Conservation (phyloP, 768 basidiomycete genomes). For the Suillus sp. region DNA sequence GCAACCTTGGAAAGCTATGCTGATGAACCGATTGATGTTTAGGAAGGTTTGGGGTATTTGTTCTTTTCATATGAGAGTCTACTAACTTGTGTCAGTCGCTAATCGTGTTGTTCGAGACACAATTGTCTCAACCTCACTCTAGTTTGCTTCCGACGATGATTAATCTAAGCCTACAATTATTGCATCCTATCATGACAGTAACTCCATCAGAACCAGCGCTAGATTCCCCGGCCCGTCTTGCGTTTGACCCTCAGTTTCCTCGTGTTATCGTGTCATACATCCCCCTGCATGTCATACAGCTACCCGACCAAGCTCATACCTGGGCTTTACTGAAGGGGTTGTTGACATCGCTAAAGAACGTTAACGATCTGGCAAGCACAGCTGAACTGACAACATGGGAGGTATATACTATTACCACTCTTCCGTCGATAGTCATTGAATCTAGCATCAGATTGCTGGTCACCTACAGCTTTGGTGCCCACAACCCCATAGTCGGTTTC, state of each 20-base stretch:
- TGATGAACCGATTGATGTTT: conserved; percentile 3
- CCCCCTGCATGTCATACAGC: conserved; percentile 61
- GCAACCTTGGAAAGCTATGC: conserved; percentile 4
- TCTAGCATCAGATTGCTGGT: conserved; percentile 46
- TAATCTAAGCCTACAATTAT: neutral
- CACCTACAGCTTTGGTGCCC: conserved; percentile 51
- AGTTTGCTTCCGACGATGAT: conserved; percentile 6
- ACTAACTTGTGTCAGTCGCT: conserved; percentile 5
- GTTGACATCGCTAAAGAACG: conserved; percentile 59
- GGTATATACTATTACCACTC: conserved; percentile 37
- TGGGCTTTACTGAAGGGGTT: conserved; percentile 54
- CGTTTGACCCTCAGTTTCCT: conserved; percentile 68
- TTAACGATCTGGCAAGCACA: conserved; percentile 46
- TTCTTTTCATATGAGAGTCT: neutral
- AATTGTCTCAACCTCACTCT: conserved; percentile 8
- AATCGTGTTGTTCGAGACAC: conserved; percentile 6
- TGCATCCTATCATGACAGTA: conserved; percentile 37
- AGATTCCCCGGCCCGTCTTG: conserved; percentile 50
- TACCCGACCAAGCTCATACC: conserved; percentile 49
- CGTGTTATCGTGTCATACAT: conserved; percentile 68
- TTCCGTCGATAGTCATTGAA: neutral
- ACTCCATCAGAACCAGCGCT: conserved; percentile 40
- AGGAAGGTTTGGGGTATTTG: conserved; percentile 3
- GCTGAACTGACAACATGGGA: conserved; percentile 61
- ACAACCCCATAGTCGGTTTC: conserved; percentile 40